These are phyloP conservation scores for Eragrostis tef DNA, from an alignment of 202 grass and related monocot species.

Conservation along the genomic window DNA sequence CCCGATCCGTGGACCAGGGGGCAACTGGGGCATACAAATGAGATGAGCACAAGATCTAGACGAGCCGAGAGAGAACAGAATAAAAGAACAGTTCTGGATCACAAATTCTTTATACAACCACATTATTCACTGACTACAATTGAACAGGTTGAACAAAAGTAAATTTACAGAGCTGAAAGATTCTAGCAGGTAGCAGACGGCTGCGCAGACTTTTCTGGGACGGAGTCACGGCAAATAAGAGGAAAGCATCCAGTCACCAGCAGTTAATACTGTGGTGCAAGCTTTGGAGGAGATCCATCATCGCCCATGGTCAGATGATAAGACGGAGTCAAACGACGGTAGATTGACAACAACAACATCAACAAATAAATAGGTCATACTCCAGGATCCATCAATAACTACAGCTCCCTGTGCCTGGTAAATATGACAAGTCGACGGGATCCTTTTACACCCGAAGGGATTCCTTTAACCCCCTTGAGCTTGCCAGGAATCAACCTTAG, in stretches of 20 bases:
- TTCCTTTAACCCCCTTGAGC: conserved; percentile 10
- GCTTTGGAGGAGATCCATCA: conserved; percentile 27
- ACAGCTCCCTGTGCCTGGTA: conserved; percentile 14
- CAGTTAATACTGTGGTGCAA: background rate
- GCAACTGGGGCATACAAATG: conserved; percentile 25
- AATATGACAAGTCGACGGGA: conserved; percentile 32
- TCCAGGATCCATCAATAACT: conserved; percentile 20
- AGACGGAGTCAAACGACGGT: background rate
- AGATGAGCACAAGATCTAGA: background rate
- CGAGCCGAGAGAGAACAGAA: background rate
- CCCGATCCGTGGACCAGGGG: conserved; percentile 18
- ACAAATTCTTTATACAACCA: conserved; percentile 37
- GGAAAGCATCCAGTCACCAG: background rate
- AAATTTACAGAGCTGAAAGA: conserved; percentile 43
- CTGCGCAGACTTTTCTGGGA: conserved; percentile 4
- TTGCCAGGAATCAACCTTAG: conserved; percentile 12
- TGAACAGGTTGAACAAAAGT: background rate
- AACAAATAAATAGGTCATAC: conserved; percentile 43
- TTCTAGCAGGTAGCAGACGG: background rate
- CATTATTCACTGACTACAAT: conserved; percentile 19
- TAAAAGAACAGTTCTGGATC: background rate
- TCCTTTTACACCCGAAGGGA: background rate
- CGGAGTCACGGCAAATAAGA: background rate
- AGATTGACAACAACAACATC: conserved; percentile 31
- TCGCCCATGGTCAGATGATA: conserved; percentile 17